Evolutionary conservation across 139 green algal genomes (phyloP).

Genomic region (Tetraselmis striata): DNA sequence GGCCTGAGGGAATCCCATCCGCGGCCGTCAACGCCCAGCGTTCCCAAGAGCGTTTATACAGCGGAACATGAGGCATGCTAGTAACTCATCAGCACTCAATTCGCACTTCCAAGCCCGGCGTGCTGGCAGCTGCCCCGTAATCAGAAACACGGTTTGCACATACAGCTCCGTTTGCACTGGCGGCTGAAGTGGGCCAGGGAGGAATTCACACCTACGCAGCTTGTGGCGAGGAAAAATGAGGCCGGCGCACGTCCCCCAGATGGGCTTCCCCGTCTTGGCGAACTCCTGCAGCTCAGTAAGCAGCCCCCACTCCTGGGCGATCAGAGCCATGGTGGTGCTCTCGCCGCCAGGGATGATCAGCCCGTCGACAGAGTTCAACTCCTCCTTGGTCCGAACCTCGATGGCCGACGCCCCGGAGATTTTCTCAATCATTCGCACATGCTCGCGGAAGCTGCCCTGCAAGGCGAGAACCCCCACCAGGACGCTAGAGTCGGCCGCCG

Average conservation of each 20-base stretch:
- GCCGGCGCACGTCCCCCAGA: constrained; percentile 97
- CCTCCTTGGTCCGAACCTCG: constrained; percentile 77
- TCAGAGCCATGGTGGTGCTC: constrained; percentile 87
- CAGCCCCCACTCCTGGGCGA: constrained; percentile 83
- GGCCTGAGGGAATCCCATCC: constrained; percentile 49
- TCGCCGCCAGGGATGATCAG: constrained; percentile 92
- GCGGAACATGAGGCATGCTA: too few species aligned
- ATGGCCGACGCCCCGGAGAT: constrained; percentile 57
- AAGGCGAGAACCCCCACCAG: constrained; percentile 78
- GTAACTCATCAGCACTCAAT: too few species aligned
- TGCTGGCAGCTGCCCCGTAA: too few species aligned
- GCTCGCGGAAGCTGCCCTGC: constrained; percentile 88
- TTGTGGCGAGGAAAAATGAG: constrained; percentile 93
- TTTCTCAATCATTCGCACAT: constrained; percentile 59
- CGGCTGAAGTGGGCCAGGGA: too few species aligned
- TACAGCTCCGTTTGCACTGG: too few species aligned
- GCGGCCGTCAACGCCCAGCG: too few species aligned
- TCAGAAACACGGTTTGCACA: too few species aligned
- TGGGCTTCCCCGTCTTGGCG: constrained; percentile 49
- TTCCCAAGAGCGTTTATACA: too few species aligned
- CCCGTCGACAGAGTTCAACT: constrained; percentile 64
- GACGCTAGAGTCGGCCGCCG: neutral
- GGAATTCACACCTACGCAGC: neutral
- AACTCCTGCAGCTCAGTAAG: constrained; percentile 61
- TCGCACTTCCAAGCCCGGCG: too few species aligned